These are phyloP conservation scores for Eucalyptus fibrosa DNA, from an alignment of 345 rosid species.

Conservation along the genomic window DNA sequence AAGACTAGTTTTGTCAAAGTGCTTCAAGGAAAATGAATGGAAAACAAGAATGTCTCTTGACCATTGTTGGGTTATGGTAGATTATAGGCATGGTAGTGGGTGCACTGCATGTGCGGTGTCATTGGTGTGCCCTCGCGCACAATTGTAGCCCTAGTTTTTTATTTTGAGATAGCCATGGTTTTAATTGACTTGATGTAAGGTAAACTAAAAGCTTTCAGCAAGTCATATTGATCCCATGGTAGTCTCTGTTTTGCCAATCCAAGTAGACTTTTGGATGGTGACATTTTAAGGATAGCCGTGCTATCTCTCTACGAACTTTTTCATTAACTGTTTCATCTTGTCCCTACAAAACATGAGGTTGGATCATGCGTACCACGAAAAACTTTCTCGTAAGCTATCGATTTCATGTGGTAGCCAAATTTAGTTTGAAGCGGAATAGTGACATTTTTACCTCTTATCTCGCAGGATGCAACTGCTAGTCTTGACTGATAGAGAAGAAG, in stretches of 20 bases:
- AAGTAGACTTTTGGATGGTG: background rate
- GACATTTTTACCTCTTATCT: background rate
- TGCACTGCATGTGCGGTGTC: background rate
- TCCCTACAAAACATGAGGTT: background rate
- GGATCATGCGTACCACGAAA: background rate
- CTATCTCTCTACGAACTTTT: background rate
- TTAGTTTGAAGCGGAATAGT: background rate
- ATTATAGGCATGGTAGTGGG: background rate
- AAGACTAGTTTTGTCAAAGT: background rate
- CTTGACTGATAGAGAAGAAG: slow-evolving; percentile 35
- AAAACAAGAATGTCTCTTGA: background rate
- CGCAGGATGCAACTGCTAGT: slow-evolving; percentile 44
- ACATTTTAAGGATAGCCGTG: background rate
- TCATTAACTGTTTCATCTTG: background rate
- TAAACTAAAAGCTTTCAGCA: background rate
- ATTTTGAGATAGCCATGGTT: background rate
- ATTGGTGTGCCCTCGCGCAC: background rate
- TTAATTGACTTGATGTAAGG: background rate
- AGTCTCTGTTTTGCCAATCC: background rate
- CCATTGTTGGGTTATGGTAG: background rate
- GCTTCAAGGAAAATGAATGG: background rate
- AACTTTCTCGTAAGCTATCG: background rate
- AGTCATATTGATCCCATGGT: background rate
- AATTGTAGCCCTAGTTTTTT: background rate
- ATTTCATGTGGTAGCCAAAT: background rate